Evolutionary conservation across 805 yeast species (phyloP).

Genomic region (Metschnikowia reukaufii): DNA sequence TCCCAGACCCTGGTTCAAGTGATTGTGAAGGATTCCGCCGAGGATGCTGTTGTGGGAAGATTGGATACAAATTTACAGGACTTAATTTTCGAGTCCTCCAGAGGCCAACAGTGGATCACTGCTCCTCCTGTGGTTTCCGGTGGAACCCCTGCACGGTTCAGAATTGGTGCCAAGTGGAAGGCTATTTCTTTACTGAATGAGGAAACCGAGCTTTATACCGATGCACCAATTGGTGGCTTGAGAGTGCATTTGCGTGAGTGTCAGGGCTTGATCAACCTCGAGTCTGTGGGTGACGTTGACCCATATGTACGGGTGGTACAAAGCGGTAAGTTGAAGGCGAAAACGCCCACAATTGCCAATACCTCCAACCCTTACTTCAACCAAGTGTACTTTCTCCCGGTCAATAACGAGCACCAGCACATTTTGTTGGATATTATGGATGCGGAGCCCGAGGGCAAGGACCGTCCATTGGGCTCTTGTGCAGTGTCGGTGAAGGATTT

Average conservation of each 20-base stretch:
- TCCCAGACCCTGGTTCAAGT: slow-evolving; percentile 54
- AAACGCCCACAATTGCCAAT: slow-evolving; percentile 54
- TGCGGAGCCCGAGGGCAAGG: slow-evolving; percentile 61
- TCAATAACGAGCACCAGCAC: slow-evolving; percentile 59
- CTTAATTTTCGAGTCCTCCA: slow-evolving; percentile 46
- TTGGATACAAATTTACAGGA: slow-evolving; percentile 56
- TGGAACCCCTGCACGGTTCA: slow-evolving; percentile 46
- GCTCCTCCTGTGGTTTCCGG: slow-evolving; percentile 43
- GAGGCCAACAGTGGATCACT: slow-evolving; percentile 51
- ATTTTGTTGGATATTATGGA: slow-evolving; percentile 62
- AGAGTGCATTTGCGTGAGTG: slow-evolving; percentile 60
- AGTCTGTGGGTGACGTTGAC: slow-evolving; percentile 70
- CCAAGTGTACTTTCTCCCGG: slow-evolving; percentile 58
- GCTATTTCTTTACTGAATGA: slow-evolving; percentile 58
- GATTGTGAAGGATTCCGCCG: slow-evolving; percentile 61
- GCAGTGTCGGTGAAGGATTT: slow-evolving; percentile 50
- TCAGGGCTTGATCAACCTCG: slow-evolving; percentile 52
- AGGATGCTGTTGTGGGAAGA: slow-evolving; percentile 53
- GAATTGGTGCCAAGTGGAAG: slow-evolving; percentile 65
- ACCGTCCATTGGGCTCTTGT: slow-evolving; percentile 62
- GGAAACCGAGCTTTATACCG: slow-evolving; percentile 43
- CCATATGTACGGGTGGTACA: slow-evolving; percentile 65
- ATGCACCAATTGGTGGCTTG: slow-evolving; percentile 66
- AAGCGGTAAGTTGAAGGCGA: slow-evolving; percentile 57
- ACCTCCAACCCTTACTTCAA: slow-evolving; percentile 60